Percentiles rank a stretch among this genome's conserved stretches.
phyloP scores from a whole-genome alignment of 495 filamentous ascomycete species.

The Podospora pseudocomata region DNA sequence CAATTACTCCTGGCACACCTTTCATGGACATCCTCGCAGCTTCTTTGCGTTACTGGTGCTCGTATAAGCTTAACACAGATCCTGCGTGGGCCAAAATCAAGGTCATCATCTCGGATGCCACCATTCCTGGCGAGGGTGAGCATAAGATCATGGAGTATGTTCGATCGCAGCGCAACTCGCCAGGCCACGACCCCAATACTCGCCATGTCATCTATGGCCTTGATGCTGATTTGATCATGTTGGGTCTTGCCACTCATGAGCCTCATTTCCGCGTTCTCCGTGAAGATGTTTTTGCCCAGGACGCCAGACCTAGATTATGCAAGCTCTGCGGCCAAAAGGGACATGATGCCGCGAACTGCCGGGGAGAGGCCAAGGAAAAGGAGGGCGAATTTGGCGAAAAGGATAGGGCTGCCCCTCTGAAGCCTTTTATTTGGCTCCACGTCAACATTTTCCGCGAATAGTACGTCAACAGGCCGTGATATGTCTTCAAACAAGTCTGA shows the following conservation, averaged over 20 bases:
- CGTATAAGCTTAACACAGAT: constrained; percentile 96
- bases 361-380: constrained; percentile 78
- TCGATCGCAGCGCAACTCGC: constrained; percentile 83
- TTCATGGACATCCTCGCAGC: constrained; percentile 96
- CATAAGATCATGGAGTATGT: constrained; percentile 99
- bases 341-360: constrained; percentile 80
- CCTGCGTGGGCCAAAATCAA: constrained; percentile 96
- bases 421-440: constrained; percentile 98
- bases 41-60: constrained; percentile 91
- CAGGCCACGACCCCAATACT: constrained; percentile 93
- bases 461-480: not conserved
- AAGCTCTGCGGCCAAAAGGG: constrained; percentile 85
- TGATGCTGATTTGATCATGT: constrained; percentile 98
- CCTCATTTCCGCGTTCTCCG: constrained; percentile 95
- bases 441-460: constrained; percentile 91
- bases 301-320: constrained; percentile 75
- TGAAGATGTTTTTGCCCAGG: constrained; percentile 94
- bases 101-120: constrained; percentile 96
- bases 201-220: constrained; percentile 93
- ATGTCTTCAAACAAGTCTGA: not conserved
- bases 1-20: constrained; percentile 95
- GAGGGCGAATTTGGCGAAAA: constrained; percentile 84
- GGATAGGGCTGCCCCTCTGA: constrained; percentile 59
- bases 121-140: constrained; percentile 95
- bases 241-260: constrained; percentile 94